Percentiles rank a stretch among this genome's conserved stretches.
Conservation (phyloP, 352 stramenopile species). For the Pythium chondricola region DNA sequence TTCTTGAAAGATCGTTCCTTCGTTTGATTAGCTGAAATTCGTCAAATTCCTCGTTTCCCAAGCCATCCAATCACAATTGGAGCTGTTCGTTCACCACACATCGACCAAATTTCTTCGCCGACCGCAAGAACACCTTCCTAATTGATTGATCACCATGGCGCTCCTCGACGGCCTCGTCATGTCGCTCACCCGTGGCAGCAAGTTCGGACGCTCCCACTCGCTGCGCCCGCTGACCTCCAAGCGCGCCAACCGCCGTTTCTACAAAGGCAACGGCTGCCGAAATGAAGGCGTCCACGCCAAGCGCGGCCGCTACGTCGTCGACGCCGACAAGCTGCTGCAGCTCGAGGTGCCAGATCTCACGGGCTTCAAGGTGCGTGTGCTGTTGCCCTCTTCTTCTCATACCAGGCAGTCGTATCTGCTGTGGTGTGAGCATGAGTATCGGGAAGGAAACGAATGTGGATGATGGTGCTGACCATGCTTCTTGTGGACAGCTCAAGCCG, state of each 20-base stretch:
- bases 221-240: slow-evolving; percentile 90
- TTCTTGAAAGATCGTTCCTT: no score
- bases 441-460: no score
- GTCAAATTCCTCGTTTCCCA: neutral
- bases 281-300: slow-evolving; percentile 91
- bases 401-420: neutral
- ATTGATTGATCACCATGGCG: slow-evolving; percentile 36
- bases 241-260: slow-evolving; percentile 92
- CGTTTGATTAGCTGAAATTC: slow-evolving; percentile 10
- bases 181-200: slow-evolving; percentile 70
- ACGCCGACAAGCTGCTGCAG: slow-evolving; percentile 88
- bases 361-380: slow-evolving; percentile 76
- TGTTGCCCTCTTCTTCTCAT: neutral
- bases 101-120: neutral
- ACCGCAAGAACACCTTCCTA: slow-evolving; percentile 1
- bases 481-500: slow-evolving; percentile 53
- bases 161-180: slow-evolving; percentile 74
- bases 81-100: slow-evolving; percentile 23
- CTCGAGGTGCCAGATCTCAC: slow-evolving; percentile 92
- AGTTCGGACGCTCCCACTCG: slow-evolving; percentile 80
- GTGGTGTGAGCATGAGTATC: no score
- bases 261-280: slow-evolving; percentile 93
- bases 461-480: neutral
- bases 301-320: slow-evolving; percentile 88
- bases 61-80: slow-evolving; percentile 24